These are phyloP conservation scores for Choricystis sp. DNA, from an alignment of 139 green algal genomes.

Conservation along the genomic window DNA sequence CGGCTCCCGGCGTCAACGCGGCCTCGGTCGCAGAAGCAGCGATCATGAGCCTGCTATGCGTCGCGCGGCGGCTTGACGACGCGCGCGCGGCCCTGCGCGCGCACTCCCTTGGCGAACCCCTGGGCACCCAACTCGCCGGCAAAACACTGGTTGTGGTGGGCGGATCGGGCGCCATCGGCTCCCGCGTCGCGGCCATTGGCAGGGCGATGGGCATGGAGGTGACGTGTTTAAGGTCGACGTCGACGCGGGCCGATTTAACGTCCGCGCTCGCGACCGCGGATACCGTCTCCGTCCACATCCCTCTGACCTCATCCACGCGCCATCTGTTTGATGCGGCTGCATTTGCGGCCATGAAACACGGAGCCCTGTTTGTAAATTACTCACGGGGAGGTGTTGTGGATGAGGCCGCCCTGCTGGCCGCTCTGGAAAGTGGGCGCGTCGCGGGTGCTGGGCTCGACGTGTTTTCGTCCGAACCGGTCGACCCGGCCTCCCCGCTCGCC, in stretches of 20 bases:
- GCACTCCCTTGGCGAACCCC: background rate
- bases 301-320: background rate
- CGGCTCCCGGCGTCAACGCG: background rate
- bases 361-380: background rate
- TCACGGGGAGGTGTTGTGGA: background rate
- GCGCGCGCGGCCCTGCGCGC: background rate
- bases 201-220: background rate
- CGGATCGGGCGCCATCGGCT: background rate
- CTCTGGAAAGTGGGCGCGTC: background rate
- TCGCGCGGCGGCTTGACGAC: too few relatives aligned
- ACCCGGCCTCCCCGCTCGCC: background rate
- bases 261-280: background rate
- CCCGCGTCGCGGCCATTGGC: background rate
- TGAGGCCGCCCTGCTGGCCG: slow-evolving; percentile 1
- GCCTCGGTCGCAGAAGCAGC: background rate
- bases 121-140: background rate
- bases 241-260: background rate
- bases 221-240: background rate
- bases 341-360: background rate
- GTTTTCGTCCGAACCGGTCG: background rate
- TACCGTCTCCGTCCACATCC: background rate
- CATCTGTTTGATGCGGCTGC: background rate
- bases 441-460: background rate
- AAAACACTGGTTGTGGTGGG: background rate
- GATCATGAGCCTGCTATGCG: background rate